Evolutionary conservation across 2,329 filamentous ascomycete species (phyloP).

Genomic region (Plectosphaerella sp.): DNA sequence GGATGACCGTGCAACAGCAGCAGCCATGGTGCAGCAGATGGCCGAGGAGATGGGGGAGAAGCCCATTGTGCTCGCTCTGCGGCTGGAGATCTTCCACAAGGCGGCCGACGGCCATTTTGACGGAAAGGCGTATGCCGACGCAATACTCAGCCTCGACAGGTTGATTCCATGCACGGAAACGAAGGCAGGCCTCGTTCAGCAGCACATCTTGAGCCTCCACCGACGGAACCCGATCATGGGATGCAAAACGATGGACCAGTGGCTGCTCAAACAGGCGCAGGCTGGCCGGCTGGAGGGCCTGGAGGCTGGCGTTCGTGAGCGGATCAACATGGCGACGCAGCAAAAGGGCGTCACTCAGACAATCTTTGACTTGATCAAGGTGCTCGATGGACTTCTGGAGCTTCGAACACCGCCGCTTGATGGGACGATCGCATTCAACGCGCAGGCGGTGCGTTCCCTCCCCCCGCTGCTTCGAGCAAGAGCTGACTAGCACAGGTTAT

Average conservation of each 20-base stretch:
- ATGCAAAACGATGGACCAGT: conserved; percentile 52
- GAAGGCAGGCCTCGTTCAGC: conserved; percentile 62
- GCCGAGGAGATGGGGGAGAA: conserved; percentile 60
- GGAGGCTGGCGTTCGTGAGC: conserved; percentile 50
- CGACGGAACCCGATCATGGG: conserved; percentile 45
- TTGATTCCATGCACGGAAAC: conserved; percentile 55
- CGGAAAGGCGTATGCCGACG: conserved; percentile 39
- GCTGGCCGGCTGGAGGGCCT: neutral
- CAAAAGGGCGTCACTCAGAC: conserved; percentile 26
- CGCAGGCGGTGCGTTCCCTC: conserved; percentile 53
- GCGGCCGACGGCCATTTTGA: conserved; percentile 43
- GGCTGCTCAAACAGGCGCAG: conserved; percentile 40
- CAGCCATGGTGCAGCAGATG: conserved; percentile 54
- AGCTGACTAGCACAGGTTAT: conserved; percentile 55
- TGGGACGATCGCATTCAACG: conserved; percentile 59
- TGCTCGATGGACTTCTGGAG: neutral
- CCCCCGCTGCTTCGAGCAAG: neutral
- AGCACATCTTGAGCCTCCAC: conserved; percentile 63
- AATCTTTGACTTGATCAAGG: conserved; percentile 10
- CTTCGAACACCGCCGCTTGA: conserved; percentile 38
- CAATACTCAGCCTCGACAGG: conserved; percentile 58
- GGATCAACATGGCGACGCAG: conserved; percentile 60
- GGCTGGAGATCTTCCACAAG: conserved; percentile 59
- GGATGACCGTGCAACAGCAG: conserved; percentile 45
- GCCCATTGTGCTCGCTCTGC: conserved; percentile 62